Evolutionary conservation across 371 early-diverging fungal species (phyloP), one percentile per base, ranked within the genome.

Genomic region (Phascolomyces articulosus): DNA sequence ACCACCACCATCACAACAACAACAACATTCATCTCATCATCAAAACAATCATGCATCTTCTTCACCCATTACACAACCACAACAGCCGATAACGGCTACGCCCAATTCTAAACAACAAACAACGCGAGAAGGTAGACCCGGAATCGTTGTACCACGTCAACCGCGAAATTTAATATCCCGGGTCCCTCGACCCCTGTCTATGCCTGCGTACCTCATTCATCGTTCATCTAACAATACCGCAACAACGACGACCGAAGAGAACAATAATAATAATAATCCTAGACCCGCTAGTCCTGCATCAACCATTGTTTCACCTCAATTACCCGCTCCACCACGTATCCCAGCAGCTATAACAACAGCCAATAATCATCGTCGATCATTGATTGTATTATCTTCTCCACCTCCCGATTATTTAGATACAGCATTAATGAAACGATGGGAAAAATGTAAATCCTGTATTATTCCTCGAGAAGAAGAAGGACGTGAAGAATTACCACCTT

Each of bases 401-500:
- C 68, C 68, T 26, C 68, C 68, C 41, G 68, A 68, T 60, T 68
- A 68, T 59, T 60, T 56, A 23, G 69, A 68, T 23, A 68, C 62
- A 18, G 55, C 60, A 11, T 51, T 64, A 8, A 64, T 64, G 48
- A 68, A 63, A 40, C 70, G 70, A 0, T 66, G 71, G 63, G 79
- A 79, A 34, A 70, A 68, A 62, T 65, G 74, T 29, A 66, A 67
- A 60, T 79, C 77, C 8, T 74, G 74, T 48, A 56, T 70, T 13
- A n/a, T 69, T 23, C 73, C 73, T 21, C 67, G 73, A 26, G 73
- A 73, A 40, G 77, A 77, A 61, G 77, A 77, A 51, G 77, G 77
- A 6, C 48, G 61, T 8, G 77, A 82, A 62, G 74, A 74, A 40
- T 58, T 82, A 31, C 82, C 82, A 1, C 63, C 62, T 11, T 82